phyloP scores from a whole-genome alignment of 495 filamentous ascomycete genomes.

The Tetracladium setigerum region DNA sequence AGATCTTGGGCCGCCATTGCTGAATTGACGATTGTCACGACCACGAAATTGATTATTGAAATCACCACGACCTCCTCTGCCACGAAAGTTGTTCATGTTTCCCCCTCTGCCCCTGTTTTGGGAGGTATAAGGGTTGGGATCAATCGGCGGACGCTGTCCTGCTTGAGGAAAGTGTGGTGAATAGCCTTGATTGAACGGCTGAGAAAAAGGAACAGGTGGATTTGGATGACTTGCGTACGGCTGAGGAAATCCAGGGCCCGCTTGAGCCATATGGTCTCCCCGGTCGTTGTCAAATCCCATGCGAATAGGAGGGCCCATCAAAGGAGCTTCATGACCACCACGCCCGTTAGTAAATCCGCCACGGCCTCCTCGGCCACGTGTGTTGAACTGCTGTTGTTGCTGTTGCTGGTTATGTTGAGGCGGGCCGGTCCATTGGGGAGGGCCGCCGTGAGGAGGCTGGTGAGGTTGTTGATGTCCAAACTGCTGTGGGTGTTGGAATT shows the following conservation, averaged over 20 bases:
- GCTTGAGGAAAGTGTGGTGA: conserved; percentile 22
- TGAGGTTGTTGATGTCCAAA: conserved; percentile 22
- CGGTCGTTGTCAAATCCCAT: conserved; percentile 45
- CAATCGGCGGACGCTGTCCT: conserved; percentile 25
- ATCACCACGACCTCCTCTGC: conserved; percentile 27
- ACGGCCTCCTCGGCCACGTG: conserved; percentile 38
- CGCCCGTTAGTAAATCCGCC: conserved; percentile 45
- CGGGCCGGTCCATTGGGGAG: conserved; percentile 12
- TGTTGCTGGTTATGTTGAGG: conserved; percentile 14
- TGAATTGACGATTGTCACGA: conserved; percentile 33
- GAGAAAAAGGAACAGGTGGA: conserved; percentile 28
- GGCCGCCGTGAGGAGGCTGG: conserved; percentile 24
- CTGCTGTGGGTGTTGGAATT: conserved; percentile 24
- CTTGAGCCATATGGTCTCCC: conserved; percentile 36
- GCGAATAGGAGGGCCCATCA: conserved; percentile 51
- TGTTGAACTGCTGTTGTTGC: conserved; percentile 15
- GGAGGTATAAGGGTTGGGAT: conserved; percentile 25
- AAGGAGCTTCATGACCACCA: conserved; percentile 34
- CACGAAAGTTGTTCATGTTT: conserved; percentile 15
- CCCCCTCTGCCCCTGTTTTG: conserved; percentile 26
- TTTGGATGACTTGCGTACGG: conserved; percentile 21
- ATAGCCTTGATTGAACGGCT: conserved; percentile 28
- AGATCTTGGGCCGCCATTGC: conserved; percentile 30
- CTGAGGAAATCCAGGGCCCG: conserved; percentile 36
- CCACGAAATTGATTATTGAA: conserved; percentile 26